Percentiles rank a stretch among this genome's conserved stretches.
Conservation (phyloP, 2,329 filamentous ascomycete genomes). For the Aspergillus ochraceoroseus region DNA sequence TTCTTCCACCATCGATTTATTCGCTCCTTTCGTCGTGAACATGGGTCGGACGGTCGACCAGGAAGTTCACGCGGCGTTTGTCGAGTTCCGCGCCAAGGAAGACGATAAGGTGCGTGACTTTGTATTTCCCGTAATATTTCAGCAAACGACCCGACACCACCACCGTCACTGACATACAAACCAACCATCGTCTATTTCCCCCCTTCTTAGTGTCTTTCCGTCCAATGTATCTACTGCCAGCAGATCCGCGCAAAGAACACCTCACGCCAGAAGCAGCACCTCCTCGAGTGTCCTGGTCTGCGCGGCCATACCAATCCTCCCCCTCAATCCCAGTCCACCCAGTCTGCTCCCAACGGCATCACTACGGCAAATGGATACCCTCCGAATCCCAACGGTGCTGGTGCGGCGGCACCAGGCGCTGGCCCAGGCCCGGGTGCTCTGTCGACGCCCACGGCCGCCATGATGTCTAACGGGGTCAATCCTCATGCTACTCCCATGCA, state of each 20-base stretch:
- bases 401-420: conserved; percentile 32
- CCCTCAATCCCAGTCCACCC: conserved; percentile 38
- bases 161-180: conserved; percentile 34
- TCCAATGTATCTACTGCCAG: conserved; percentile 52
- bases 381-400: conserved; percentile 39
- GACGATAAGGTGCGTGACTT: conserved; percentile 47
- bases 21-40: conserved; percentile 27
- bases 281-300: conserved; percentile 48
- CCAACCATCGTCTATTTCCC: conserved; percentile 19
- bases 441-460: conserved; percentile 41
- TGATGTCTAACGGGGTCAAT: conserved; percentile 45
- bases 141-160: conserved; percentile 26
- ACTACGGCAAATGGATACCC: conserved; percentile 42
- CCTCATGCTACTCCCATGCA: conserved; percentile 44
- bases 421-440: conserved; percentile 33
- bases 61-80: conserved; percentile 51
- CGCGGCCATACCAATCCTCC: conserved; percentile 45
- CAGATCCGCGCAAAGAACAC: conserved; percentile 52
- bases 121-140: conserved; percentile 43
- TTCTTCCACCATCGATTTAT: conserved; percentile 25
- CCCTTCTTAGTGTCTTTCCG: conserved; percentile 45
- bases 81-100: conserved; percentile 52
- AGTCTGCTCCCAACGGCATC: conserved; percentile 40
- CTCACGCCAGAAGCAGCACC: conserved; percentile 50
- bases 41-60: conserved; percentile 52